These are phyloP conservation scores for Paxillus ammoniavirescens DNA, from an alignment of 768 basidiomycete genomes.

Conservation along the genomic window DNA sequence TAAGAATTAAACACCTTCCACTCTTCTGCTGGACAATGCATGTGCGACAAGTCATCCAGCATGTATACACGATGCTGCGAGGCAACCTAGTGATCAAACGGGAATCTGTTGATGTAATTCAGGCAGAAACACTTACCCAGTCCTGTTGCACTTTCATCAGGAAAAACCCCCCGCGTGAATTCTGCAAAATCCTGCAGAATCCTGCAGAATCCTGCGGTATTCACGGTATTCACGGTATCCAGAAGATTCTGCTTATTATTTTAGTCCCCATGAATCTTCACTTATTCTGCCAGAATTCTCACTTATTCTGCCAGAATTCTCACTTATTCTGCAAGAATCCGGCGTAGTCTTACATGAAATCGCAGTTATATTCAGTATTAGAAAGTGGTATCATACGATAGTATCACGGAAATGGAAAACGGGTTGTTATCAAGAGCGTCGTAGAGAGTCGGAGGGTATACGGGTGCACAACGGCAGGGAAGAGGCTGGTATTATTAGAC, in stretches of 20 bases:
- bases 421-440: too few species aligned
- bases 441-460: background rate
- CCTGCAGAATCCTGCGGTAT: too few species aligned
- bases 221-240: background rate
- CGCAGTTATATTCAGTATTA: background rate
- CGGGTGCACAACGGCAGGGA: background rate
- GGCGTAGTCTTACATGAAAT: background rate
- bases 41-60: background rate
- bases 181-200: too few species aligned
- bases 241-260: background rate
- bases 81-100: too few species aligned
- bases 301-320: background rate
- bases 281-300: too few species aligned
- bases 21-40: conserved; percentile 11
- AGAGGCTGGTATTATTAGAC: background rate
- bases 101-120: too few species aligned
- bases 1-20: conserved; percentile 16
- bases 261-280: background rate
- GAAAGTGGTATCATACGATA: background rate
- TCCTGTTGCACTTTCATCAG: conserved; percentile 1
- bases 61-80: too few species aligned
- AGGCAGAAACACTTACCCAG: conserved; percentile 5
- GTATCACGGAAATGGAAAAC: background rate
- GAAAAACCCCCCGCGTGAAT: too few species aligned
- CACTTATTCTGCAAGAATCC: background rate